Percentiles rank a stretch among this genome's conserved stretches.
These are phyloP conservation scores for Coprinopsis sp. DNA, from an alignment of 768 basidiomycete species.

Conservation along the genomic window DNA sequence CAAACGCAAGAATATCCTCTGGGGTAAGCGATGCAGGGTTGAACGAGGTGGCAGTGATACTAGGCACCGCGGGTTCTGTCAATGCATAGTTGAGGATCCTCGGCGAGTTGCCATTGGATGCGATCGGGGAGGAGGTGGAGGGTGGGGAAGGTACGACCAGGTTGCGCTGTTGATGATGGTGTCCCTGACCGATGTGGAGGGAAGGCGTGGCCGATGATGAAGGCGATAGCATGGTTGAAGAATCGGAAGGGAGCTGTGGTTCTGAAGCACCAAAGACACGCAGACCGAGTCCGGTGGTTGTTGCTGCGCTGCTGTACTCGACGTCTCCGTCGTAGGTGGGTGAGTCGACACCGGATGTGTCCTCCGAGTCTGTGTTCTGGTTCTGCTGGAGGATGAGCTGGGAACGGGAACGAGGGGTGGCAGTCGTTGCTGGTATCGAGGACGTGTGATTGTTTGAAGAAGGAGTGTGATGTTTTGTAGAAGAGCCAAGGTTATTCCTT, in stretches of 20 bases:
- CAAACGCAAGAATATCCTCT: conserved; percentile 78
- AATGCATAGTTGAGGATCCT: conserved; percentile 4
- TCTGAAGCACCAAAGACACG: conserved; percentile 12
- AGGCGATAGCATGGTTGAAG: conserved; percentile 44
- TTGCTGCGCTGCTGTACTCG: conserved; percentile 62
- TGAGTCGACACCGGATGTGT: conserved; percentile 56
- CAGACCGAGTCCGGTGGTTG: conserved; percentile 20
- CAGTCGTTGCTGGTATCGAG: conserved; percentile 21
- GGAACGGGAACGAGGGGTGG: conserved; percentile 23
- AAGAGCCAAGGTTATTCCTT: conserved; percentile 9
- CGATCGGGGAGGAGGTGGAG: conserved; percentile 28
- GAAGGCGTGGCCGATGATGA: conserved; percentile 11
- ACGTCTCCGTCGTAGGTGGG: conserved; percentile 91
- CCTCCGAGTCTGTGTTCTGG: conserved; percentile 59
- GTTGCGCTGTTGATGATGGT: not conserved
- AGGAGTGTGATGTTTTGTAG: not conserved
- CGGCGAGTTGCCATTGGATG: conserved; percentile 4
- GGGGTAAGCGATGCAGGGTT: conserved; percentile 64
- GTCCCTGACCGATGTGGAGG: not conserved
- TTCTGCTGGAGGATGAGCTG: conserved; percentile 52
- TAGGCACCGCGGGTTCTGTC: conserved; percentile 39
- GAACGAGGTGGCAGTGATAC: conserved; percentile 37
- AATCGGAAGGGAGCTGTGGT: conserved; percentile 45
- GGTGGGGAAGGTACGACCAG: conserved; percentile 26
- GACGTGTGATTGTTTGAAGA: conserved; percentile 19